phyloP scores from a whole-genome alignment of 768 basidiomycete species.

The Amanita pseudoporphyria region DNA sequence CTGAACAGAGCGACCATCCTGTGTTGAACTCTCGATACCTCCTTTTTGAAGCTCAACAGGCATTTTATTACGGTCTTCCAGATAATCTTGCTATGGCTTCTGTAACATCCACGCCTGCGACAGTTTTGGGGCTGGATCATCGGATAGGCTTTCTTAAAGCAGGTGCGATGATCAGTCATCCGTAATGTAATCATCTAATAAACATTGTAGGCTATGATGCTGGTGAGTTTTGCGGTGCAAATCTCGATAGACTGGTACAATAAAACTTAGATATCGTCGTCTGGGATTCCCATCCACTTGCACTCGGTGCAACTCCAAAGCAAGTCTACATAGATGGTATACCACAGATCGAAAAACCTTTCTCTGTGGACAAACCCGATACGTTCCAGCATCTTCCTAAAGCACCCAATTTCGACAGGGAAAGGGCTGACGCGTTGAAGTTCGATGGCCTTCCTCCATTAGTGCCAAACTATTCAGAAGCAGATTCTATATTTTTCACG shows the following conservation, averaged over 20 bases:
- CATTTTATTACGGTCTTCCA: slow-evolving; percentile 65
- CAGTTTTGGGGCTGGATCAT: slow-evolving; percentile 62
- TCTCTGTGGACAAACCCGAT: slow-evolving; percentile 39
- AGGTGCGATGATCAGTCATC: slow-evolving; percentile 23
- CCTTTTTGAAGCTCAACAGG: slow-evolving; percentile 69
- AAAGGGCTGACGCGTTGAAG: slow-evolving; percentile 40
- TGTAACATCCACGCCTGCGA: slow-evolving; percentile 66
- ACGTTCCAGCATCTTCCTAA: slow-evolving; percentile 42
- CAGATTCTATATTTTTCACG: slow-evolving; percentile 45
- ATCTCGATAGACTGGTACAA: not conserved
- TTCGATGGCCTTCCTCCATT: slow-evolving; percentile 64
- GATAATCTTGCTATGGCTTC: slow-evolving; percentile 54
- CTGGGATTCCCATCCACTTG: slow-evolving; percentile 72
- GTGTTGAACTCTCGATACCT: slow-evolving; percentile 60
- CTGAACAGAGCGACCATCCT: slow-evolving; percentile 48
- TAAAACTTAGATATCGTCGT: slow-evolving; percentile 46
- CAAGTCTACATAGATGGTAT: slow-evolving; percentile 87
- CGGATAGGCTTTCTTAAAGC: slow-evolving; percentile 60
- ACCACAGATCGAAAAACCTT: slow-evolving; percentile 45
- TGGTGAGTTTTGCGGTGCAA: slow-evolving; percentile 22
- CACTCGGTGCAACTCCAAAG: slow-evolving; percentile 66
- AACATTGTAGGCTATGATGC: slow-evolving; percentile 51
- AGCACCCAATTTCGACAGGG: slow-evolving; percentile 52
- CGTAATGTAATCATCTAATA: not conserved
- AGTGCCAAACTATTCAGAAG: slow-evolving; percentile 25